Evolutionary conservation across 192 early-diverging fungal genomes (phyloP), one percentile per base, ranked within the genome.

Genomic region (Geosiphon pyriformis): DNA sequence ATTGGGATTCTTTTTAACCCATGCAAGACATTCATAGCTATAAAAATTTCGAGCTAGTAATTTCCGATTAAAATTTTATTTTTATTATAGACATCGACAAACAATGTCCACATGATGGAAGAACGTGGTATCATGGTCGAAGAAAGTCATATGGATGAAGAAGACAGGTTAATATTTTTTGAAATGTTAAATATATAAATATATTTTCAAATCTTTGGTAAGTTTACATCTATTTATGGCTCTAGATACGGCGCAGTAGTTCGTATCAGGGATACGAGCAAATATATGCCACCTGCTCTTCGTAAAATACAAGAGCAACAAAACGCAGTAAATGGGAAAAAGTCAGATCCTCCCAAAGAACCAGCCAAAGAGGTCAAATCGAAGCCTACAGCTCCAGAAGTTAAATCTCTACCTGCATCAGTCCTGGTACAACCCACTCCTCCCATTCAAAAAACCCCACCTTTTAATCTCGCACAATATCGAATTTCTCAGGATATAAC

Each of bases 31-130:
- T n/a, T n/a, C n/a, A n/a, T n/a, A n/a, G n/a, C n/a, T n/a, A n/a
- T n/a, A n/a, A n/a, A n/a, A n/a, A n/a, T n/a, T n/a, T n/a, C n/a
- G n/a, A n/a, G n/a, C n/a, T n/a, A n/a, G n/a, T n/a, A n/a, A n/a
- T n/a, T n/a, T n/a, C n/a, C n/a, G n/a, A n/a, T n/a, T n/a, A n/a
- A n/a, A n/a, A n/a, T n/a, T n/a, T n/a, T n/a, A 12, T 55, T 31
- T 59, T 25, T 50, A 18, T 51, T 61, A 34, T 68, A 87, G 85
- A 75, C 78, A 22, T 74, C 88, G 1, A 80, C 80, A 30, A 82
- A 74, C 61, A 96, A 95, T 74, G 75, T 83, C 18, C 96, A 99
- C 73, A 73, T 98, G 69, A 84, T 89, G 4, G 95, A 99, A 62
- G 95, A 99, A 78, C 90, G 94, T 30, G 90, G 89, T 25, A 69